phyloP scores from a whole-genome alignment of 2,329 filamentous ascomycete genomes.

The Venturiaceae sp. region DNA sequence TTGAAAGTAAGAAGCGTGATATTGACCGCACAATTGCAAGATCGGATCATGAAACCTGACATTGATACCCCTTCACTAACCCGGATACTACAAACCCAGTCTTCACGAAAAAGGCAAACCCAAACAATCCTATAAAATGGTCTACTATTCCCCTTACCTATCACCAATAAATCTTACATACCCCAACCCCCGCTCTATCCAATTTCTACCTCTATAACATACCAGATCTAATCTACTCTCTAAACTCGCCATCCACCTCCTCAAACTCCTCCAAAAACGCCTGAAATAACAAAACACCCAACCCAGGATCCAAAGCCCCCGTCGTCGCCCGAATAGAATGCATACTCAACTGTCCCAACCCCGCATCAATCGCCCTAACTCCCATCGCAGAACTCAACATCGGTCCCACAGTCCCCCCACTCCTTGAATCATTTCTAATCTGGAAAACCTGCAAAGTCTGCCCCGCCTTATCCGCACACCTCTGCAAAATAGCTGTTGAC shows the following conservation, averaged over 20 bases:
- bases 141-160: too few relatives aligned
- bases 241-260: constrained; percentile 73
- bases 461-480: constrained; percentile 65
- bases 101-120: too few relatives aligned
- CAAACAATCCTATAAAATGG: too few relatives aligned
- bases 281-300: constrained; percentile 82
- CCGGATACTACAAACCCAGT: too few relatives aligned
- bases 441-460: constrained; percentile 78
- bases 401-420: constrained; percentile 90
- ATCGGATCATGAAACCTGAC: too few relatives aligned
- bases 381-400: constrained; percentile 76
- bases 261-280: constrained; percentile 84
- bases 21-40: too few relatives aligned
- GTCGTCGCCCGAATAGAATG: constrained; percentile 86
- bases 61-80: too few relatives aligned
- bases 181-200: too few relatives aligned
- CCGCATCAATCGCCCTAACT: constrained; percentile 74
- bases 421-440: constrained; percentile 84
- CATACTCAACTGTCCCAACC: constrained; percentile 89
- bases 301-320: constrained; percentile 72
- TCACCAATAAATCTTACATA: too few relatives aligned
- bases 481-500: constrained; percentile 68
- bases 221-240: too few relatives aligned
- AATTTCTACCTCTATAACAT: too few relatives aligned
- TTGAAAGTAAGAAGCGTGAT: too few relatives aligned